Base-by-base conservation (phyloP, 495 filamentous ascomycete genomes). In the Hypoxylon intermedium region DNA sequence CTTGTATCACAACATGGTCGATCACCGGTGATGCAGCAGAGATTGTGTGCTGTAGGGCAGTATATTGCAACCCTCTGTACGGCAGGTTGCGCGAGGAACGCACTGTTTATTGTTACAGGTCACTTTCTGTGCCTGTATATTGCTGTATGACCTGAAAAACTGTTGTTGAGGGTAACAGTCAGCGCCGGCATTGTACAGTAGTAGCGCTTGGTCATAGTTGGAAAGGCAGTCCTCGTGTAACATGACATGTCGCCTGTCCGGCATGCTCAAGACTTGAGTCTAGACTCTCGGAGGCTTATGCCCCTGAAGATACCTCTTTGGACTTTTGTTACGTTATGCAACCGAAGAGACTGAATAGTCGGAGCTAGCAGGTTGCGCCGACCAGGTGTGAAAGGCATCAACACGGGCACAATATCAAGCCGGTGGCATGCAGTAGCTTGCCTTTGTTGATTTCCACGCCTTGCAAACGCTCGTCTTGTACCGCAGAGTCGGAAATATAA, bases 41-140 rank as follows among this genome's bases (percentile, higher is more conserved):
- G 31, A 65, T 65, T 56, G 34, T 43, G 40, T 60, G 51, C 61
- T 55, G 61, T 19, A 42, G 60, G 51, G 49, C 50, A 60, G 46
- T 41, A 50, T 54, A 54, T 52, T 56, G 45, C 30, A 51, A 56
- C n/a, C n/a, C n/a, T 60, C 43, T 47, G 34, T 38, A 12, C 45
- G 26, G 42, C 42, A 57, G 52, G 44, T 23, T 50, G 51, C 46
- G 50, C 43, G 38, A 45, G 33, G 37, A 11, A 59, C 19, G 28
- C n/a, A n/a, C n/a, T n/a, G n/a, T n/a, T n/a, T n/a, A n/a, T 52
- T 26, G 59, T 57, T 40, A 48, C 33, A 5, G 23, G 49, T 36
- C 43, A 47, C 28, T 26, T 43, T 43, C 44, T 42, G 34, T 24
- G 36, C 15, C 36, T 18, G 28, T 46, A 26, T 43, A 60, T 56